Conservation (phyloP, 805 yeast species). For the Candida bentonensis region DNA sequence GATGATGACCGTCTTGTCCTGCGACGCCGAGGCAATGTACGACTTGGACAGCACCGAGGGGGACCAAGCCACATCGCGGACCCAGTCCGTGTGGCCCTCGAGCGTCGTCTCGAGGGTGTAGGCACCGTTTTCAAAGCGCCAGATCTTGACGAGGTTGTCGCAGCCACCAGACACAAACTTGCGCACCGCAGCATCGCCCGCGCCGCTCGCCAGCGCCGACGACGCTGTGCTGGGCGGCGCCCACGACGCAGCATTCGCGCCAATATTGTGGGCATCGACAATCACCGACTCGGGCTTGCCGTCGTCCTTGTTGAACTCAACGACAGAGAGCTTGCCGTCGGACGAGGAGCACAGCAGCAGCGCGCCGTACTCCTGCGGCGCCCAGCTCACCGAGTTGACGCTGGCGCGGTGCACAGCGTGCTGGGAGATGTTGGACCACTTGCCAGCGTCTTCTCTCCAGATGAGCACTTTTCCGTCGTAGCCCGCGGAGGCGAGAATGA, state of each 20-base stretch:
- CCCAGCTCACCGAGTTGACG: slow-evolving; percentile 92
- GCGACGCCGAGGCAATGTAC: slow-evolving; percentile 92
- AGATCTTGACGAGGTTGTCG: slow-evolving; percentile 83
- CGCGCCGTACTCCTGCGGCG: slow-evolving; percentile 95
- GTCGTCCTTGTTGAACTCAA: slow-evolving; percentile 86
- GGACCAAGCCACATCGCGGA: slow-evolving; percentile 97
- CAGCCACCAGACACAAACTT: slow-evolving; percentile 91
- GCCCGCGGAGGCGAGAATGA: slow-evolving; percentile 85
- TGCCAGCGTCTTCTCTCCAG: slow-evolving; percentile 88
- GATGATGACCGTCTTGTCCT: slow-evolving; percentile 84
- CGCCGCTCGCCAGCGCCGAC: slow-evolving; percentile 8
- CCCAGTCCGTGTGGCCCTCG: slow-evolving; percentile 95
- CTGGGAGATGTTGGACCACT: slow-evolving; percentile 78
- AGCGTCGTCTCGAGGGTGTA: slow-evolving; percentile 64
- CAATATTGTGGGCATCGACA: slow-evolving; percentile 79
- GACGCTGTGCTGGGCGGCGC: slow-evolving; percentile 31
- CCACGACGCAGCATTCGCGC: slow-evolving; percentile 93
- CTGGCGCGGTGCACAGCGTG: slow-evolving; percentile 86
- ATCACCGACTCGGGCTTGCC: slow-evolving; percentile 35
- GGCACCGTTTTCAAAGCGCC: slow-evolving; percentile 53
- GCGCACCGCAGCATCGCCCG: slow-evolving; percentile 27
- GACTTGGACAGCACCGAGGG: slow-evolving; percentile 78
- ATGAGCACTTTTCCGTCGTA: slow-evolving; percentile 89
- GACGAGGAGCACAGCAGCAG: slow-evolving; percentile 79
- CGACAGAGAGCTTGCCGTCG: slow-evolving; percentile 83